phyloP scores from a whole-genome alignment of 2,329 filamentous ascomycete species.

The Hypocreales sp. region DNA sequence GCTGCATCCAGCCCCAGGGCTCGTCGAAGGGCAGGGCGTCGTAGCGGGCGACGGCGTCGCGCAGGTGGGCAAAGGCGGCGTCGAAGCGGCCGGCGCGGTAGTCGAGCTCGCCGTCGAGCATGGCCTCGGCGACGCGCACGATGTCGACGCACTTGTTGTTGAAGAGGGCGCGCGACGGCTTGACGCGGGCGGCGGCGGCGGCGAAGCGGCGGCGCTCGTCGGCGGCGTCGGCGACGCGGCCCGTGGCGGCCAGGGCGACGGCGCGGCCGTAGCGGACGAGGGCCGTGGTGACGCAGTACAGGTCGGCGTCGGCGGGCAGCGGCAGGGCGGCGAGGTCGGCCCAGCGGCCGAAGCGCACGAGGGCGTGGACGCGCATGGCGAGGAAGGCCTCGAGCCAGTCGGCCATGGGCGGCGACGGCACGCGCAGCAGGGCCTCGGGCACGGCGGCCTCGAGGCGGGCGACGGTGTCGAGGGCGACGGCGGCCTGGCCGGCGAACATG shows the following conservation, averaged over 20 bases:
- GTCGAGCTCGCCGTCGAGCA: conserved; percentile 60
- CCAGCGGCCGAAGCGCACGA: conserved; percentile 63
- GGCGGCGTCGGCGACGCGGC: conserved; percentile 37
- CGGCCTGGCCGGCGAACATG: conserved; percentile 57
- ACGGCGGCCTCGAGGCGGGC: conserved; percentile 43
- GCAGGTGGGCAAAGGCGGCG: conserved; percentile 42
- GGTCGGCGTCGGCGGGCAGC: conserved; percentile 37
- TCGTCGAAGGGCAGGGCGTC: conserved; percentile 55
- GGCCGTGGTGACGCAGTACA: conserved; percentile 58
- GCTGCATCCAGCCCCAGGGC: conserved; percentile 71
- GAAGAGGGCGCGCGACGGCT: conserved; percentile 36
- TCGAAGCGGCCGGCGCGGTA: conserved; percentile 48
- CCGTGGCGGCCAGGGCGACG: conserved; percentile 46
- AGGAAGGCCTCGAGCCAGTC: conserved; percentile 65
- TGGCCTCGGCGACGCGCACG: conserved; percentile 44
- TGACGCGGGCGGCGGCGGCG: conserved; percentile 34
- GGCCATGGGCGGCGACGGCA: conserved; percentile 58
- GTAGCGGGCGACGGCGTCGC: conserved; percentile 40
- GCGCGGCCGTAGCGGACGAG: conserved; percentile 54
- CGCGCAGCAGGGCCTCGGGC: conserved; percentile 45
- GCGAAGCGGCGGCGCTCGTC: conserved; percentile 33
- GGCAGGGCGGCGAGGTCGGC: conserved; percentile 41
- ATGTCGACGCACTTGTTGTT: conserved; percentile 35
- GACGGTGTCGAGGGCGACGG: conserved; percentile 45
- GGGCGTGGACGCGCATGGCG: conserved; percentile 49